phyloP scores from a whole-genome alignment of 1,139 yeast species.

The Sugiyamaella neomexicana region DNA sequence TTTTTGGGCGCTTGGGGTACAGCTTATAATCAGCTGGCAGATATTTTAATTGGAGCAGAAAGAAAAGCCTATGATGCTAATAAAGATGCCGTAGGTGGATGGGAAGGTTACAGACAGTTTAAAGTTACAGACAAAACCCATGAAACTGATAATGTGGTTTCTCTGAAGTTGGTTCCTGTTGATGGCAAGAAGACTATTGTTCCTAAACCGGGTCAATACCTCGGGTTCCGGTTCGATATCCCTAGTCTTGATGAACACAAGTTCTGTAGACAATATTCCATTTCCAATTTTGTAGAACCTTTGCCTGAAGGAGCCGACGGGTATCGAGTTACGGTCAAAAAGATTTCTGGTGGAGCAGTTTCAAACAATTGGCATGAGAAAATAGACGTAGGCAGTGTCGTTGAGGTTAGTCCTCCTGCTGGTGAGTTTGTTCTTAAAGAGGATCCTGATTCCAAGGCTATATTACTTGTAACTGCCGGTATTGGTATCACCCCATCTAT shows the following conservation, averaged over 20 bases:
- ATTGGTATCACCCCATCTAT: constrained; percentile 68
- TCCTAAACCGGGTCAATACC: constrained; percentile 61
- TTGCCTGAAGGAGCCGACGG: constrained; percentile 33
- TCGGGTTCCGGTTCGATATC: constrained; percentile 51
- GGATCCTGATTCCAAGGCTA: constrained; percentile 32
- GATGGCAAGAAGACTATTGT: constrained; percentile 45
- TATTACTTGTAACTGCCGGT: constrained; percentile 59
- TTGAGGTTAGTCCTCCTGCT: constrained; percentile 59
- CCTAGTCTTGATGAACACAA: constrained; percentile 37
- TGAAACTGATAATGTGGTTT: constrained; percentile 53
- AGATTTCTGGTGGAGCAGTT: constrained; percentile 51
- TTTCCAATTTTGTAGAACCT: constrained; percentile 41
- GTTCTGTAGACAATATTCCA: constrained; percentile 52
- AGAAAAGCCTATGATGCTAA: constrained; percentile 46
- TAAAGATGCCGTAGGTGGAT: constrained; percentile 42
- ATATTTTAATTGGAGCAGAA: constrained; percentile 59
- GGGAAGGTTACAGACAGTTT: constrained; percentile 60
- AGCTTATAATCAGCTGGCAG: constrained; percentile 66
- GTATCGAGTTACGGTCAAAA: constrained; percentile 57
- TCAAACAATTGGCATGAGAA: constrained; percentile 54
- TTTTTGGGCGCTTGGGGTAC: constrained; percentile 64
- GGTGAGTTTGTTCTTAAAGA: constrained; percentile 53
- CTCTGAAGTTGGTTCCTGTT: constrained; percentile 53
- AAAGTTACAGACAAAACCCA: constrained; percentile 46
- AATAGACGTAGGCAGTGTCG: constrained; percentile 51